These are phyloP conservation scores for Ganoderma multipileum DNA, from an alignment of 1,284 basidiomycete genomes.

Conservation along the genomic window DNA sequence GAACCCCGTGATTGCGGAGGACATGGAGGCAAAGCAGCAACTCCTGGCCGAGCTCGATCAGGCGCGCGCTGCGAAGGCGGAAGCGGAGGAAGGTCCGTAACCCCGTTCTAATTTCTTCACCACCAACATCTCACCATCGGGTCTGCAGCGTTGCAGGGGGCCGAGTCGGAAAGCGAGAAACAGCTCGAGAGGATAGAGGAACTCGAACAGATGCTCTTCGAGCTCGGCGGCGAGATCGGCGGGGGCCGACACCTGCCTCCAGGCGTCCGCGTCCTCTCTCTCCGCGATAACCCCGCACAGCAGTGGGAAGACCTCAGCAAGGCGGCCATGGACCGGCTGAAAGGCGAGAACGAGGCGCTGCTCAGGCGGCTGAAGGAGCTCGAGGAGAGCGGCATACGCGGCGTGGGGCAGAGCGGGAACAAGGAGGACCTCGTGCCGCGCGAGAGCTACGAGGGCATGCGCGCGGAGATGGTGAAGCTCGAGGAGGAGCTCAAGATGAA, in stretches of 20 bases:
- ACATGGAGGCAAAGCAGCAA: slow-evolving; percentile 42
- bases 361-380: slow-evolving; percentile 64
- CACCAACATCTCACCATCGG: background rate
- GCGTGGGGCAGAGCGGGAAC: slow-evolving; percentile 28
- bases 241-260: slow-evolving; percentile 81
- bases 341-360: slow-evolving; percentile 78
- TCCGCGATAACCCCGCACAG: slow-evolving; percentile 79
- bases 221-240: slow-evolving; percentile 76
- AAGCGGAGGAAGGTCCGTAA: slow-evolving; percentile 52
- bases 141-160: slow-evolving; percentile 54
- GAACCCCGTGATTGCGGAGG: slow-evolving; percentile 38
- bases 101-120: background rate
- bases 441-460: slow-evolving; percentile 72
- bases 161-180: slow-evolving; percentile 43
- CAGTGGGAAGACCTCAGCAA: slow-evolving; percentile 74
- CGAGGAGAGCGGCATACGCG: slow-evolving; percentile 46
- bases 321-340: slow-evolving; percentile 71
- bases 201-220: slow-evolving; percentile 77
- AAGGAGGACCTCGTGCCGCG: slow-evolving; percentile 60
- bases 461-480: slow-evolving; percentile 70
- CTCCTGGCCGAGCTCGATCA: slow-evolving; percentile 50
- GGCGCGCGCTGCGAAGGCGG: slow-evolving; percentile 46
- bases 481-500: slow-evolving; percentile 77
- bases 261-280: slow-evolving; percentile 70
- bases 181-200: slow-evolving; percentile 62